Evolutionary conservation across 192 early-diverging fungal genomes (phyloP), one percentile per base, ranked within the genome.

Genomic region (Mortierella antarctica): DNA sequence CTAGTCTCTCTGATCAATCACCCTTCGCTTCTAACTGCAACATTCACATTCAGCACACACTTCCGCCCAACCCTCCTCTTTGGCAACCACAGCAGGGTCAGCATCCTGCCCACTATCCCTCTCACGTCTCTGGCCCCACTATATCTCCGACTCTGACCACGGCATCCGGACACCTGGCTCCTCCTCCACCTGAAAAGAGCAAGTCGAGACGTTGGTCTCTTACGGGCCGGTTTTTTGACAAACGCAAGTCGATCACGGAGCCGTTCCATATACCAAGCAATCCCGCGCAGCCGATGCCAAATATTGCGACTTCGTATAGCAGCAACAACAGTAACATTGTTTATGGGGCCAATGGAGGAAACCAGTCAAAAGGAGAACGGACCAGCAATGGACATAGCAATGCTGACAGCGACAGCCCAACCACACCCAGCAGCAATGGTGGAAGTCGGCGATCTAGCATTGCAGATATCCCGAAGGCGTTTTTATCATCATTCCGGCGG

Each of bases 401-500:
- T 10, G 48, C 21, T 54, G 7, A 57, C 17, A 31, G 39, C 55
- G 39, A 56, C 42, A 10, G 10, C 52, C 13, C 40, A 31, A 7
- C 31, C 31, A 51, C 50, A 51, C 13, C 9, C 50, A 51, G 65
- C 2, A 71, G 59, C 13, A 71, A 59, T n/a, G 57, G 44, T 0
- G 11, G 58, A 17, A 56, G 62, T 17, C 67, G 65, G 14, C 68
- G 76, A 15, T 56, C 76, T 4, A 79, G 76, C 57, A 15, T 79
- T 21, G 45, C 51, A 1, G 74, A 78, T 41, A 21, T 78, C 14
- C 67, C 74, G 6, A 60, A 67, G 18, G 58, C 74, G 0, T 61
- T 70, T 20, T 39, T 79, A 9, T 71, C 69, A 1, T 71, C 76
- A 17, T 21, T 56, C 31, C 76, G 76, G 61, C 68, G 76, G 10